Conservation (phyloP, 2,329 filamentous ascomycete genomes). For the Eurotiales sp. region DNA sequence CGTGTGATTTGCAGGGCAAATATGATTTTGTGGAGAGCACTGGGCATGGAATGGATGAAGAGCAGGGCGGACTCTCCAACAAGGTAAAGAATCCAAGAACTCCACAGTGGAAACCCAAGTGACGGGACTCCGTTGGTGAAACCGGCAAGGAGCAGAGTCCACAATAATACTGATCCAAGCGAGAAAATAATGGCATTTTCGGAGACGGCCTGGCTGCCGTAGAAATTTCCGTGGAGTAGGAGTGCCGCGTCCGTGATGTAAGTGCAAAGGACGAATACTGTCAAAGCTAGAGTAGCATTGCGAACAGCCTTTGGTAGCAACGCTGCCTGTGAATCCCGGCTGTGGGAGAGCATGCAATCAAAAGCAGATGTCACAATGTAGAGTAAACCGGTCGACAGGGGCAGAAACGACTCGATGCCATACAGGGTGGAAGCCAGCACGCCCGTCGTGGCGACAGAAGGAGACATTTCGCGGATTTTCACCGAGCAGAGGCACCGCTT, state of each 20-base stretch:
- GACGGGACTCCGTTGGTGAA: constrained; percentile 50
- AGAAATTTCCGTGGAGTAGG: constrained; percentile 15
- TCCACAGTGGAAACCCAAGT: constrained; percentile 62
- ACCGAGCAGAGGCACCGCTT: background rate
- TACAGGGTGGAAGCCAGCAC: constrained; percentile 2
- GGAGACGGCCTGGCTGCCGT: background rate
- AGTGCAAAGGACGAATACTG: constrained; percentile 30
- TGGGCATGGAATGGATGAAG: constrained; percentile 30
- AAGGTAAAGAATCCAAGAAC: constrained; percentile 58
- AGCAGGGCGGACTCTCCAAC: constrained; percentile 48
- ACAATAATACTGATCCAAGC: constrained; percentile 51
- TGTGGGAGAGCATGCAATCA: constrained; percentile 53
- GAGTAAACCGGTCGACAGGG: constrained; percentile 32
- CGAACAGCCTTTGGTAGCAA: constrained; percentile 40
- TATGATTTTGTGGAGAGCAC: constrained; percentile 14
- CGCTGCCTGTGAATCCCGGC: constrained; percentile 29
- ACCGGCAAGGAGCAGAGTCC: constrained; percentile 56
- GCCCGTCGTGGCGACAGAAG: background rate
- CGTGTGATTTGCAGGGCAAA: constrained; percentile 7
- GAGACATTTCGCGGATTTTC: constrained; percentile 3
- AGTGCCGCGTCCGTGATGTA: constrained; percentile 28
- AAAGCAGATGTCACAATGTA: constrained; percentile 51
- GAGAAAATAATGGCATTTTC: constrained; percentile 13
- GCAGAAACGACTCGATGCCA: constrained; percentile 7
- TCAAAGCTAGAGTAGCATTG: constrained; percentile 30